Conservation (phyloP, 495 filamentous ascomycete genomes). For the Penicillium paradoxum region DNA sequence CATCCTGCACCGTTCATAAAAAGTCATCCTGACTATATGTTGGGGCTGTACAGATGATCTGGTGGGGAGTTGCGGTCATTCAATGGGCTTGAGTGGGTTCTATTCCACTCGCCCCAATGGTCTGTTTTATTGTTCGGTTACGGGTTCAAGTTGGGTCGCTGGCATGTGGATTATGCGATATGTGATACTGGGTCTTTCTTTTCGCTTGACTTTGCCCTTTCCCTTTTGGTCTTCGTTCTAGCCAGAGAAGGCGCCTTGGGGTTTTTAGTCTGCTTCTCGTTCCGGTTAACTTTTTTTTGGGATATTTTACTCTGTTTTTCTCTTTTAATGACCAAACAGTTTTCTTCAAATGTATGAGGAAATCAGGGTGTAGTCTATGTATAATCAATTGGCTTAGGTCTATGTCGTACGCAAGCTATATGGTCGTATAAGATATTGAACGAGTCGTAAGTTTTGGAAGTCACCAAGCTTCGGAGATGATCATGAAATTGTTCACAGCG, state of each 20-base stretch:
- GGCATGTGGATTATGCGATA: conserved; percentile 27
- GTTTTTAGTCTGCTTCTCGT: conserved; percentile 12
- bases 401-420: background rate
- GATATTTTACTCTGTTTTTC: conserved; percentile 1
- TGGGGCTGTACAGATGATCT: conserved; percentile 18
- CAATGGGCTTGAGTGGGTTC: conserved; percentile 1
- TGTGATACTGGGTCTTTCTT: conserved; percentile 13
- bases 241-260: conserved; percentile 24
- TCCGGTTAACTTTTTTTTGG: conserved; percentile 1
- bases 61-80: background rate
- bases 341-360: background rate
- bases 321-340: conserved; percentile 8
- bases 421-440: background rate
- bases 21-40: conserved; percentile 2
- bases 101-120: conserved; percentile 3
- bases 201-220: conserved; percentile 8
- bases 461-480: background rate
- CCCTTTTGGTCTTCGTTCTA: conserved; percentile 23
- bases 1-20: conserved; percentile 62
- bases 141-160: conserved; percentile 12
- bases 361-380: background rate
- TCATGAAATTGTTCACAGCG: background rate
- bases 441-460: too few relatives aligned
- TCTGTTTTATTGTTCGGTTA: conserved; percentile 9
- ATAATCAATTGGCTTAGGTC: background rate